A percentile compares a stretch with the other conserved stretches of the same genome.
Conservation (phyloP, 371 early-diverging fungal genomes). For the Coemansia sp. region DNA sequence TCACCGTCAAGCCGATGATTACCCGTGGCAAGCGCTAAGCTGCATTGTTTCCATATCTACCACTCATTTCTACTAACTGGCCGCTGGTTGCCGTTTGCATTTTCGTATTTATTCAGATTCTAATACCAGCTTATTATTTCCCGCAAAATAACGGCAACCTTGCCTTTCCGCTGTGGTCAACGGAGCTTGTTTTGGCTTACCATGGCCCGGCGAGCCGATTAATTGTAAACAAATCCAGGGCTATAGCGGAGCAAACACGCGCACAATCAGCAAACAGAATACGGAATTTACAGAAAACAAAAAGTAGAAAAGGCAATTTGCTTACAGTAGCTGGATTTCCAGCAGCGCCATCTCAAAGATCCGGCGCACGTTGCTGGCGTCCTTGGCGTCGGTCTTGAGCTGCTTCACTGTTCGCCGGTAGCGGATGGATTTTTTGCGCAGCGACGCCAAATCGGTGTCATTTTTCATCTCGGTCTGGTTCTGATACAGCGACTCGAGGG, state of each 20-base stretch:
- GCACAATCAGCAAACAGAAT: not conserved
- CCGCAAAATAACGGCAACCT: too few relatives aligned
- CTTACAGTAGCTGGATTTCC: constrained; percentile 25
- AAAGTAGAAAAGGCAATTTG: not conserved
- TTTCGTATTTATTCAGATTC: too few relatives aligned
- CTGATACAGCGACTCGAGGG: constrained; percentile 17
- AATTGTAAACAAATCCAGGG: not conserved
- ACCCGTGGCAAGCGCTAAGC: constrained; percentile 5
- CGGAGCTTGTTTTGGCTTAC: too few relatives aligned
- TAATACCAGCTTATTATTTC: too few relatives aligned
- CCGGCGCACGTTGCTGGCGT: constrained; percentile 26
- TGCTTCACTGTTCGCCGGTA: constrained; percentile 10
- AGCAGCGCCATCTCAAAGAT: constrained; percentile 39
- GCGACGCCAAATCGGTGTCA: constrained; percentile 4
- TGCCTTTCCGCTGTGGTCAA: too few relatives aligned
- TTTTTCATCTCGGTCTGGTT: not conserved
- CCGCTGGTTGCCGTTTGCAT: not conserved
- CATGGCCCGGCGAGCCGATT: not conserved
- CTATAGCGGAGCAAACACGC: too few relatives aligned
- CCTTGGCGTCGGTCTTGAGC: constrained; percentile 19
- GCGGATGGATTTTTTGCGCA: constrained; percentile 16
- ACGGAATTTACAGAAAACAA: not conserved
- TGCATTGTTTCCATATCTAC: not conserved
- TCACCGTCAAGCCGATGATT: constrained; percentile 20
- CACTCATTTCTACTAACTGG: not conserved